These are phyloP conservation scores for Fusarium hostae DNA, from an alignment of 2,329 filamentous ascomycete genomes.

Conservation along the genomic window DNA sequence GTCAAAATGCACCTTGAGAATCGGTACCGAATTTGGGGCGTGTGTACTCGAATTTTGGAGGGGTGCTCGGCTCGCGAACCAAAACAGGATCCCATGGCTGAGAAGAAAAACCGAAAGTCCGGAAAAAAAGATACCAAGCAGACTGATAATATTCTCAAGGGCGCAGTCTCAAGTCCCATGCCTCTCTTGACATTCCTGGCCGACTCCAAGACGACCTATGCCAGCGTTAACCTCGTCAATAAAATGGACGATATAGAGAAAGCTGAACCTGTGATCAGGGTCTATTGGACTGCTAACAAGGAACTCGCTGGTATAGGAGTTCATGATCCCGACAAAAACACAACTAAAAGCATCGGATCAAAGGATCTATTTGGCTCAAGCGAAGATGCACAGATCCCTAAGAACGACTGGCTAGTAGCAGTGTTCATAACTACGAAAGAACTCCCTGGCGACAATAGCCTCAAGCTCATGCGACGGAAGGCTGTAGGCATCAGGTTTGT, in stretches of 20 bases:
- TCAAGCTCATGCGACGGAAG: neutral
- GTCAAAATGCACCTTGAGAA: neutral
- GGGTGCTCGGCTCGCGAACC: neutral
- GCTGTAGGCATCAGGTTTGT: neutral
- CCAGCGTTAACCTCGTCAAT: neutral
- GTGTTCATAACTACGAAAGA: neutral
- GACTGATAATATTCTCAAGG: neutral
- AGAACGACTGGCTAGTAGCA: neutral
- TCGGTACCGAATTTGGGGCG: neutral
- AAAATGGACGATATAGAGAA: neutral
- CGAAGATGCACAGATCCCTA: neutral
- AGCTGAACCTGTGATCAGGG: neutral
- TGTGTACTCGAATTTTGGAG: neutral
- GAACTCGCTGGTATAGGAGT: neutral
- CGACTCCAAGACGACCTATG: neutral
- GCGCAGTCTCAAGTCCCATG: neutral
- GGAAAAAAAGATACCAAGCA: neutral
- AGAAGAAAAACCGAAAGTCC: neutral
- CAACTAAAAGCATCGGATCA: neutral
- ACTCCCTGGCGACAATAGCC: neutral
- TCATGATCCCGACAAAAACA: neutral
- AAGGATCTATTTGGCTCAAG: fast-evolving
- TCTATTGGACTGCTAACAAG: neutral
- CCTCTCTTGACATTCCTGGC: neutral
- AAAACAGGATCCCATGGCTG: no score